Evolutionary conservation across 2,329 filamentous ascomycete species (phyloP).

Genomic region (Metarhizium humberi): DNA sequence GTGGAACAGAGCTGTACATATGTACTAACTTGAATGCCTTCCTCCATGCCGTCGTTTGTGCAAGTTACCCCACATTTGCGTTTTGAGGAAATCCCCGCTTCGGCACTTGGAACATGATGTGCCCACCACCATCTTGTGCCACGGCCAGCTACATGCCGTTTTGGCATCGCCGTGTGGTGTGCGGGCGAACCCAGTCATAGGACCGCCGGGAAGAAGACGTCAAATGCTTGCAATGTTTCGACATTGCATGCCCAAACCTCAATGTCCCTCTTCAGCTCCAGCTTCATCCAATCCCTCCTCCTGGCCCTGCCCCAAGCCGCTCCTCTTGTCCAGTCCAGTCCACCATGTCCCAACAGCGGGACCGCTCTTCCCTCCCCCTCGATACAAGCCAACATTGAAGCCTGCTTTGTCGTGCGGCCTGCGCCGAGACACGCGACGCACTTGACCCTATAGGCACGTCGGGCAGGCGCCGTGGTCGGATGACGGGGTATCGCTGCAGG

Average conservation of each 20-base stretch:
- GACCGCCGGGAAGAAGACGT: not conserved
- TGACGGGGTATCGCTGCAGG: no score
- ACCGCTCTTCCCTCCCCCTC: no score
- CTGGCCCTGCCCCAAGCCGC: no score
- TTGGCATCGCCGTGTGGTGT: not conserved
- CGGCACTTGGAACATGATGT: not conserved
- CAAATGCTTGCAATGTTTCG: not conserved
- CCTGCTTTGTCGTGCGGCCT: not conserved
- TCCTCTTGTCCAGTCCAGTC: no score
- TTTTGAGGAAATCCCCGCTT: not conserved
- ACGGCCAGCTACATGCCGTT: not conserved
- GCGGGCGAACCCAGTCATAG: not conserved
- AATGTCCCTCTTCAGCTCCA: no score
- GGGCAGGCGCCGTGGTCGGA: no score
- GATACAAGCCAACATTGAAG: constrained; percentile 7
- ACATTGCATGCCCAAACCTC: not conserved
- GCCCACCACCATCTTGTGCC: not conserved
- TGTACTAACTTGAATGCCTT: no score
- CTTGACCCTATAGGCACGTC: no score
- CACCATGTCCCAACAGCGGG: no score
- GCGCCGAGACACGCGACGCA: not conserved
- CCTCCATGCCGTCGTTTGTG: not conserved
- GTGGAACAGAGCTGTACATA: no score
- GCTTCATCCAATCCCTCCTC: no score
- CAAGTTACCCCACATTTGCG: not conserved